Evolutionary conservation across 805 yeast genomes (phyloP).

Genomic region (Myxozyma sirexii): DNA sequence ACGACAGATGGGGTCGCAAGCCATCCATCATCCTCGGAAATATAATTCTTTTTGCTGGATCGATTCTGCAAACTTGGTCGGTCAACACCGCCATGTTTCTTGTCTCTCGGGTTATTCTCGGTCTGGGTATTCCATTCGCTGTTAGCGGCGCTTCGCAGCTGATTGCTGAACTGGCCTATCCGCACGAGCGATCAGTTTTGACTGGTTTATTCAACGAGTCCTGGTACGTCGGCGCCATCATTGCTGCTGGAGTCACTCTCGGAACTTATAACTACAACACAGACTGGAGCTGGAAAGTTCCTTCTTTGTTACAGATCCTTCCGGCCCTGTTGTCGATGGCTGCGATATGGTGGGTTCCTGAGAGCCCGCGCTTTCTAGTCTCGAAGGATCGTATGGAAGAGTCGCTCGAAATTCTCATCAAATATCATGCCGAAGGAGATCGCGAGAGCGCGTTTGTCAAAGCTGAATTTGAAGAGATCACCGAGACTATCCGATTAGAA

Average conservation of each 20-base stretch:
- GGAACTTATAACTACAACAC: conserved; percentile 26
- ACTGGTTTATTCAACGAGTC: conserved; percentile 53
- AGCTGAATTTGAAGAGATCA: conserved; percentile 22
- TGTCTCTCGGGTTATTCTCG: conserved; percentile 22
- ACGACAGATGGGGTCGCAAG: conserved; percentile 51
- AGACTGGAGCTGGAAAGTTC: conserved; percentile 43
- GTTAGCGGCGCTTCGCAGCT: conserved; percentile 9
- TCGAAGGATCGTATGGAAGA: conserved; percentile 48
- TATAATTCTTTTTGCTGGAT: conserved; percentile 17
- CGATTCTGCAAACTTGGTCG: conserved; percentile 31
- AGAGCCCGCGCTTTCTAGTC: conserved; percentile 52
- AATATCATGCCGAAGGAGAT: conserved; percentile 49
- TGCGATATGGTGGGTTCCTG: conserved; percentile 49
- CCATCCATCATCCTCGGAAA: conserved; percentile 35
- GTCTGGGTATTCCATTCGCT: conserved; percentile 19
- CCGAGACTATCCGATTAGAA: conserved; percentile 9
- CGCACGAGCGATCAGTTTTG: conserved; percentile 34
- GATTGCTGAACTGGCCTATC: conserved; percentile 21
- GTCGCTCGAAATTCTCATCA: conserved; percentile 49
- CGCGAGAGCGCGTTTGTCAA: conserved; percentile 35
- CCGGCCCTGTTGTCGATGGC: conserved; percentile 44
- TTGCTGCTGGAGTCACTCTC: conserved; percentile 23
- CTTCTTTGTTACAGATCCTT: conserved; percentile 47
- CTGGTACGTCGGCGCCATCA: conserved; percentile 58
- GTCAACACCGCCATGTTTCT: conserved; percentile 25